Conservation (phyloP, 2,329 filamentous ascomycete species). For the Colletotrichum somersetense region DNA sequence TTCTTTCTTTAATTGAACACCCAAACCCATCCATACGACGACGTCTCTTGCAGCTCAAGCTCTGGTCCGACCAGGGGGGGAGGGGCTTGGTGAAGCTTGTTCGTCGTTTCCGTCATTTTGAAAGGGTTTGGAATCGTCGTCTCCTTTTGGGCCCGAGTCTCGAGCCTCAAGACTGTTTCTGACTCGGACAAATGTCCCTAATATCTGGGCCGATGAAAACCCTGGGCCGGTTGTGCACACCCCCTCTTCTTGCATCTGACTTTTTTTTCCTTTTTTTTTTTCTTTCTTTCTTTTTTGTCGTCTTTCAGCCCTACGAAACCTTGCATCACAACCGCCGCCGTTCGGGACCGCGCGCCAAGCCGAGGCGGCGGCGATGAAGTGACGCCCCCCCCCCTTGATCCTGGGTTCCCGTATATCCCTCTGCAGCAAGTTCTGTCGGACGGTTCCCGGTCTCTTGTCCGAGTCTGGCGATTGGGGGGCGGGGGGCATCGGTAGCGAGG, state of each 20-base stretch:
- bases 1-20: too few species aligned
- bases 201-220: too few species aligned
- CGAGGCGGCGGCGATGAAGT: not conserved
- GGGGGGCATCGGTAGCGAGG: not conserved
- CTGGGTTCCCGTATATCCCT: not conserved
- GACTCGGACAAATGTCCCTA: too few species aligned
- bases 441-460: not conserved
- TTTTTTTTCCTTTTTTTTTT: too few species aligned
- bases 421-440: not conserved
- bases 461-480: slow-evolving; percentile 14
- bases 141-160: slow-evolving; percentile 10
- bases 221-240: too few species aligned
- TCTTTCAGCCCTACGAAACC: slow-evolving; percentile 33
- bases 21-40: too few species aligned
- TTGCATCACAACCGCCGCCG: not conserved
- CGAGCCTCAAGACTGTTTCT: too few species aligned
- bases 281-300: not conserved
- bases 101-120: not conserved
- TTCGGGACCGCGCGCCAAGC: slow-evolving; percentile 19
- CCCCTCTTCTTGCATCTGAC: too few species aligned
- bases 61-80: not conserved
- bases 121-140: too few species aligned
- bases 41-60: not conserved
- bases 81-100: slow-evolving; percentile 14
- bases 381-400: too few species aligned